phyloP scores from a whole-genome alignment of 495 filamentous ascomycete genomes.

The Aspergillus wentii region DNA sequence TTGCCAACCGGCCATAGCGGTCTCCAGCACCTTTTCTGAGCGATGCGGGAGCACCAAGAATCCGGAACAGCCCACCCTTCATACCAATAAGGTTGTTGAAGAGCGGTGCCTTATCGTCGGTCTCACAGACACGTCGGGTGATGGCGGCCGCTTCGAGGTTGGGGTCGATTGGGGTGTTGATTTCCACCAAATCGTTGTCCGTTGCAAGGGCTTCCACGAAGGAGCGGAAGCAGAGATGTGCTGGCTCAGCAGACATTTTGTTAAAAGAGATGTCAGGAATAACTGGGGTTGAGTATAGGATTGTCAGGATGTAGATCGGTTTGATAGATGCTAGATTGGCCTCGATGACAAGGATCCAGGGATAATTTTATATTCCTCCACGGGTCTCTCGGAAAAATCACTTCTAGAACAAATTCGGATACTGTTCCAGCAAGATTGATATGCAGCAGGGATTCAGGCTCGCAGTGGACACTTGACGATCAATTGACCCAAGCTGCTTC shows the following conservation, averaged over 20 bases:
- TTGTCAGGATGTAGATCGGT: too few species aligned
- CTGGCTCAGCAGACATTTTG: conserved; percentile 9
- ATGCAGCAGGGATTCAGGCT: too few species aligned
- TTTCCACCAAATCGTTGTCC: conserved; percentile 33
- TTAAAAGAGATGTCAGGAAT: background rate
- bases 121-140: conserved; percentile 31
- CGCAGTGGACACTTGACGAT: too few species aligned
- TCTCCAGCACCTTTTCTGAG: conserved; percentile 18
- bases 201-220: conserved; percentile 29
- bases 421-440: too few species aligned
- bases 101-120: conserved; percentile 32
- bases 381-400: too few species aligned
- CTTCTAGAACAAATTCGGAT: too few species aligned
- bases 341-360: too few species aligned
- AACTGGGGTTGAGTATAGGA: too few species aligned
- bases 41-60: conserved; percentile 28
- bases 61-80: conserved; percentile 31
- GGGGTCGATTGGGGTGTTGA: conserved; percentile 28
- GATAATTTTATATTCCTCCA: too few species aligned
- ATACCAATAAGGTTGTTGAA: conserved; percentile 37
- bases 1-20: conserved; percentile 30
- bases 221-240: conserved; percentile 28
- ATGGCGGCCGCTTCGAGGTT: conserved; percentile 35
- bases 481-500: too few species aligned
- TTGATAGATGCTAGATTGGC: too few species aligned